phyloP scores from a whole-genome alignment of 495 filamentous ascomycete species.

The Lasiosphaeria hispida region DNA sequence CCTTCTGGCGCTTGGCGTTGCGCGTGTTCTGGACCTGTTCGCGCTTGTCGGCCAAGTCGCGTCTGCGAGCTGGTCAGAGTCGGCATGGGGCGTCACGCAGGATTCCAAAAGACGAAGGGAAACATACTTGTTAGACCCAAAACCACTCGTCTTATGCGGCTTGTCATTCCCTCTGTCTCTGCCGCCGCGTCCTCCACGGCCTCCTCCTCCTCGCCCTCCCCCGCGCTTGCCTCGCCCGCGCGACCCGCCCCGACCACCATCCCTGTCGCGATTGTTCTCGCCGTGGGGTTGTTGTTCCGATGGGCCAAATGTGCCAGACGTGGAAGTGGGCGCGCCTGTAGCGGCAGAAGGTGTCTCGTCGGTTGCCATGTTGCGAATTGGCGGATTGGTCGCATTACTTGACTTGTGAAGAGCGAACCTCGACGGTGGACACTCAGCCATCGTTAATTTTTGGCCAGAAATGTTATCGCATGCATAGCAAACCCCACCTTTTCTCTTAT shows the following conservation, averaged over 20 bases:
- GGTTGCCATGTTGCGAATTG: slow-evolving; percentile 18
- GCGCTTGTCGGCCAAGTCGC: slow-evolving; percentile 54
- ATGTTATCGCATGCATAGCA: background rate
- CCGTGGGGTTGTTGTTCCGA: background rate
- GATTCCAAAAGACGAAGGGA: background rate
- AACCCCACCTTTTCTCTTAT: too few relatives aligned
- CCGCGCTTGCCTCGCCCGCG: background rate
- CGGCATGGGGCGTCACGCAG: slow-evolving; percentile 20
- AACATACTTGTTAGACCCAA: slow-evolving; percentile 27
- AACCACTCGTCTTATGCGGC: slow-evolving; percentile 19
- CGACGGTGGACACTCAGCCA: background rate
- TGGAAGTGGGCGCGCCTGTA: background rate
- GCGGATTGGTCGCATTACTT: slow-evolving; percentile 14
- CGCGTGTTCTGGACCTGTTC: slow-evolving; percentile 56
- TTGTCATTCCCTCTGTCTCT: slow-evolving; percentile 18
- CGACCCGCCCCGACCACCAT: background rate
- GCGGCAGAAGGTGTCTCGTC: slow-evolving; percentile 13
- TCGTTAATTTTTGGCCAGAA: slow-evolving; percentile 1
- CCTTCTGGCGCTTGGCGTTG: slow-evolving; percentile 52
- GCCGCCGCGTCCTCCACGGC: slow-evolving; percentile 11
- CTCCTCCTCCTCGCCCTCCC: slow-evolving; percentile 1
- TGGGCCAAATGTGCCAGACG: background rate
- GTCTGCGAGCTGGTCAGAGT: slow-evolving; percentile 28
- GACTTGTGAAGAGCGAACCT: background rate
- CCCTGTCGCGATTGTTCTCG: slow-evolving; percentile 4